Conservation (phyloP, 352 stramenopile genomes). For the Globisporangium abappressorium region DNA sequence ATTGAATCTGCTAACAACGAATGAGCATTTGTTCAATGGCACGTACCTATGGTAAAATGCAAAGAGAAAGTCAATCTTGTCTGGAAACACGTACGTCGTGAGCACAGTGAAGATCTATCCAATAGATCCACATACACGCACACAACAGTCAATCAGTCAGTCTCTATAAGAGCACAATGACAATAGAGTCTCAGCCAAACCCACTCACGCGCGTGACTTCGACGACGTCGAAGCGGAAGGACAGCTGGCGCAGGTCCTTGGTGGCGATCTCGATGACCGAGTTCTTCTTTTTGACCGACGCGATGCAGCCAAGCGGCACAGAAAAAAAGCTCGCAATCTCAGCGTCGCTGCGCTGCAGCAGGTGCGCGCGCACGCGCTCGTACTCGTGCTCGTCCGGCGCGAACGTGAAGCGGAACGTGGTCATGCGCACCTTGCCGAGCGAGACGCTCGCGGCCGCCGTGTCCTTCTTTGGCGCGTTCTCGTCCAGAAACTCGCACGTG, state of each 20-base stretch:
- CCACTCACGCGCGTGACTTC: conserved; percentile 58
- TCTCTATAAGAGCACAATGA: not conserved
- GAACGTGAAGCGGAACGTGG: conserved; percentile 85
- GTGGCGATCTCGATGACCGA: conserved; percentile 72
- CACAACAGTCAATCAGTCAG: not conserved
- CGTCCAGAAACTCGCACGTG: conserved; percentile 72
- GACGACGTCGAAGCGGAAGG: conserved; percentile 71
- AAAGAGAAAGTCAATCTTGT: conserved; percentile 84
- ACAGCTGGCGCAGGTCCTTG: conserved; percentile 76
- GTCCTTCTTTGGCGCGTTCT: conserved; percentile 56
- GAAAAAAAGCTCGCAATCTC: conserved; percentile 80
- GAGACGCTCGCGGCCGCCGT: conserved; percentile 54
- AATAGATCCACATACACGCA: not conserved
- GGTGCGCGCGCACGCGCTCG: conserved; percentile 44
- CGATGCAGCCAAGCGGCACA: conserved; percentile 69
- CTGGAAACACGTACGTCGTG: conserved; percentile 78
- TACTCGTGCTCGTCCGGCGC: conserved; percentile 56
- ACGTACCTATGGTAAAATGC: conserved; percentile 75
- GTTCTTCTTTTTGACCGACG: conserved; percentile 79
- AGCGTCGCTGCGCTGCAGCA: conserved; percentile 51
- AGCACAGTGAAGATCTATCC: conserved; percentile 71
- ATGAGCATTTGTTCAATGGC: not conserved
- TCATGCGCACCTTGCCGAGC: conserved; percentile 77
- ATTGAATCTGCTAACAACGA: not conserved
- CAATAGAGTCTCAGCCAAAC: not conserved